These are phyloP conservation scores for Hypomontagnella monticulosa DNA, from an alignment of 495 filamentous ascomycete species.

Conservation along the genomic window DNA sequence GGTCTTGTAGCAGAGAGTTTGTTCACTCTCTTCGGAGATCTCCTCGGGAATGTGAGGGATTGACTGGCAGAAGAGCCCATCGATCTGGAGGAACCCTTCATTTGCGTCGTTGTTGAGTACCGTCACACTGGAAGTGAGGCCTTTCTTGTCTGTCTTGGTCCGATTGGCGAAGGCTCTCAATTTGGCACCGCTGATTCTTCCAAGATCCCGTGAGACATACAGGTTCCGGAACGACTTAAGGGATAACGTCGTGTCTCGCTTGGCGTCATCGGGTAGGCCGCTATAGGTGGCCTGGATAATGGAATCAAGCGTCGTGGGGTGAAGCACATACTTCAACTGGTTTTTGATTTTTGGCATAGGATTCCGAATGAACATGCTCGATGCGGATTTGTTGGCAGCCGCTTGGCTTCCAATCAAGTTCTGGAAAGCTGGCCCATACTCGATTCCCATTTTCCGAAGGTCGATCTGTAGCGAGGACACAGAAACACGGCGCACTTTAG, in stretches of 20 bases:
- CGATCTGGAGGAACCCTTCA: background rate
- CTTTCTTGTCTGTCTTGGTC: background rate
- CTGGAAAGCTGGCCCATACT: slow-evolving; percentile 40
- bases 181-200: background rate
- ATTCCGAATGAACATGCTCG: background rate
- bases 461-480: background rate
- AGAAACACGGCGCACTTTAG: background rate
- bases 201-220: background rate
- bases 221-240: slow-evolving; percentile 29
- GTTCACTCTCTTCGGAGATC: background rate
- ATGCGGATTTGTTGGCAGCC: background rate
- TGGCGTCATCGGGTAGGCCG: slow-evolving; percentile 15
- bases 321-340: slow-evolving; percentile 46
- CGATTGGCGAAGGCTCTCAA: slow-evolving; percentile 5
- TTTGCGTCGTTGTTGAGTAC: background rate
- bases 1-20: slow-evolving; percentile 14
- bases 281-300: slow-evolving; percentile 34
- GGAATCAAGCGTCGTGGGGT: slow-evolving; percentile 53
- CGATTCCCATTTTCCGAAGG: slow-evolving; percentile 21
- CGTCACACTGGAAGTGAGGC: slow-evolving; percentile 19
- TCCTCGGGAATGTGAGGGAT: background rate
- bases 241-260: slow-evolving; percentile 20
- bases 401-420: slow-evolving; percentile 23
- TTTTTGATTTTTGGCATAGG: too few relatives aligned
- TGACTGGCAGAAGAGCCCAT: background rate